Conservation (phyloP, 1,284 basidiomycete genomes). For the Cryptococcus sp. region DNA sequence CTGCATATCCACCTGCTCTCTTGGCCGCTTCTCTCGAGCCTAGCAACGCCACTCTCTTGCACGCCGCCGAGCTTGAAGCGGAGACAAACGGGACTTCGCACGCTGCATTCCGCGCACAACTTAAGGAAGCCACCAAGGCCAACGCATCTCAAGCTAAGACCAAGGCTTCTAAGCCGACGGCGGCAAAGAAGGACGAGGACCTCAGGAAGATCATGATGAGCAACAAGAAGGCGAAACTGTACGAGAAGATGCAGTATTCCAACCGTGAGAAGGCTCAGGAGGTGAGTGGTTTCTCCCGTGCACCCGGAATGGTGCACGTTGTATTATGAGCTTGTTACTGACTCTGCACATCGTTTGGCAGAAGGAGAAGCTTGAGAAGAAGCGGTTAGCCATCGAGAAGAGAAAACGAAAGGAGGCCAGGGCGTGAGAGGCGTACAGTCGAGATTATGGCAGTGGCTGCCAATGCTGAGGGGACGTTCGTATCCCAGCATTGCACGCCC, state of each 20-base stretch:
- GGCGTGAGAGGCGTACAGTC: constrained; percentile 4
- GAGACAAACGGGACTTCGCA: constrained; percentile 87
- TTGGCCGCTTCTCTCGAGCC: constrained; percentile 62
- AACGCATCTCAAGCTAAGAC: constrained; percentile 49
- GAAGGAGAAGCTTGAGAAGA: constrained; percentile 64
- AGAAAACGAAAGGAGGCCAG: constrained; percentile 58
- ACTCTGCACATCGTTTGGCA: constrained; percentile 45
- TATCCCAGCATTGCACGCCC: too few relatives aligned
- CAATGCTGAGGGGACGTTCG: too few relatives aligned
- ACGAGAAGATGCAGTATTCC: constrained; percentile 91
- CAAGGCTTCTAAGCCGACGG: constrained; percentile 28
- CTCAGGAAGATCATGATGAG: constrained; percentile 99
- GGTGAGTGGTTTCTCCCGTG: constrained; percentile 59
- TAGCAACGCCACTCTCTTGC: constrained; percentile 69
- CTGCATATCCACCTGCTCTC: constrained; percentile 55
- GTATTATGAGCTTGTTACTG: constrained; percentile 2
- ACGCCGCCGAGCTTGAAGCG: constrained; percentile 89
- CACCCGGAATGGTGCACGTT: constrained; percentile 34
- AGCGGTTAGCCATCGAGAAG: constrained; percentile 64
- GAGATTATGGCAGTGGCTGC: too few relatives aligned
- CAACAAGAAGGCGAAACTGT: constrained; percentile 93
- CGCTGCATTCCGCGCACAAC: constrained; percentile 77
- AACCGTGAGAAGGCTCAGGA: constrained; percentile 77
- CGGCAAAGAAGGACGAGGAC: constrained; percentile 65
- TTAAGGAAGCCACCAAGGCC: constrained; percentile 66